Evolutionary conservation across 805 yeast species (phyloP).

Genomic region (Yarrowia porcina): DNA sequence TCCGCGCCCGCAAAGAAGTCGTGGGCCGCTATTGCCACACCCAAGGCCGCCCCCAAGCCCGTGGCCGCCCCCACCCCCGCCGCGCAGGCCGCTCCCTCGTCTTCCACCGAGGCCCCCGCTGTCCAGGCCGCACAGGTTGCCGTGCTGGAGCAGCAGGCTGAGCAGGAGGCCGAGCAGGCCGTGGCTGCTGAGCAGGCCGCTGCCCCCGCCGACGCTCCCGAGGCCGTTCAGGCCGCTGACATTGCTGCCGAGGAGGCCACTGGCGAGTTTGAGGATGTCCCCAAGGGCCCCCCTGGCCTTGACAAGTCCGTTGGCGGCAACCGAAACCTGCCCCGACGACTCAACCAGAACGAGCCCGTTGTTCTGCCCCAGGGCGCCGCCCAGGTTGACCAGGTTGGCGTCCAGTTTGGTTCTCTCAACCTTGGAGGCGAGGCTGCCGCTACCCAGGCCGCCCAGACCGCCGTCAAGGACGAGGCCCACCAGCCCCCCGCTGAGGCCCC

Average conservation of each 20-base stretch:
- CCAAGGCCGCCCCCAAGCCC: slow-evolving; percentile 43
- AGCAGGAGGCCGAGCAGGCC: slow-evolving; percentile 26
- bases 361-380: slow-evolving; percentile 54
- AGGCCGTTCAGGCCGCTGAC: slow-evolving; percentile 27
- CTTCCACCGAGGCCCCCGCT: slow-evolving; percentile 29
- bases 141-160: slow-evolving; percentile 25
- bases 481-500: slow-evolving; percentile 26
- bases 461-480: slow-evolving; percentile 24
- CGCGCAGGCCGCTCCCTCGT: slow-evolving; percentile 32
- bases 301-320: slow-evolving; percentile 29
- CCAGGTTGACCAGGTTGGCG: slow-evolving; percentile 50
- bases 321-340: slow-evolving; percentile 38
- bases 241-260: slow-evolving; percentile 27
- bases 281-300: slow-evolving; percentile 28
- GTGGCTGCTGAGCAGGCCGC: slow-evolving; percentile 27
- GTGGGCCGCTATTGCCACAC: slow-evolving; percentile 70
- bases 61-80: slow-evolving; percentile 37
- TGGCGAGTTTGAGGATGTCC: not conserved
- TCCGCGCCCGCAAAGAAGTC: slow-evolving; percentile 42
- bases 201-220: slow-evolving; percentile 22
- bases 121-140: slow-evolving; percentile 27
- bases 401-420: slow-evolving; percentile 60
- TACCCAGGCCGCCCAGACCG: slow-evolving; percentile 14
- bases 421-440: slow-evolving; percentile 44
- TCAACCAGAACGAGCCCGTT: slow-evolving; percentile 45